phyloP scores from a whole-genome alignment of 768 basidiomycete species.

The Xerocomus spinulosus region DNA sequence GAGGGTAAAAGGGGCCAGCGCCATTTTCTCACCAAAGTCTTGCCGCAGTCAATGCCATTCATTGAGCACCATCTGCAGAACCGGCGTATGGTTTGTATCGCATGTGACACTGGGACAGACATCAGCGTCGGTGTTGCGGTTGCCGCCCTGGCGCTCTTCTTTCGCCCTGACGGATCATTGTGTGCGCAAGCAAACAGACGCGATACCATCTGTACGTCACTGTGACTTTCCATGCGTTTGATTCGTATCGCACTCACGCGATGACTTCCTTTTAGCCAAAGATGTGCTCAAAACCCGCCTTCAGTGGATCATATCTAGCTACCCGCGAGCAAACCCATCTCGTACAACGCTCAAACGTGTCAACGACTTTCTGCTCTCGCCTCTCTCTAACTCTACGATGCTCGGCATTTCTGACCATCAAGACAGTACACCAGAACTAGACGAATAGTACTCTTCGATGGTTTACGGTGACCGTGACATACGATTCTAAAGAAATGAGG shows the following conservation, averaged over 20 bases:
- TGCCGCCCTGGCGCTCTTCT: conserved; percentile 53
- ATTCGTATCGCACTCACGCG: too few species aligned
- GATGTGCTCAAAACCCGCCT: conserved; percentile 63
- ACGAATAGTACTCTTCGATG: background rate
- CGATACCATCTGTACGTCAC: conserved; percentile 20
- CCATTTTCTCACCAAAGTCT: conserved; percentile 42
- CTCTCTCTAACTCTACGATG: background rate
- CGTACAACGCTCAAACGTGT: conserved; percentile 74
- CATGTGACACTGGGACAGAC: conserved; percentile 58
- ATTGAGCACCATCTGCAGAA: conserved; percentile 36
- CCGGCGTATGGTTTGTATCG: conserved; percentile 41
- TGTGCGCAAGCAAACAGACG: conserved; percentile 3
- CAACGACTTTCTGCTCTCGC: conserved; percentile 67
- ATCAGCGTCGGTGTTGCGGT: conserved; percentile 59
- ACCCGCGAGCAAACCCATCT: conserved; percentile 77
- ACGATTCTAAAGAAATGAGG: background rate
- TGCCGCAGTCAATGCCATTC: conserved; percentile 49
- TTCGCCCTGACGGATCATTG: conserved; percentile 48
- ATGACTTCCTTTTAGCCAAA: conserved; percentile 44
- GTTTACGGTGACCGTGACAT: background rate
- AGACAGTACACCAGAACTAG: background rate
- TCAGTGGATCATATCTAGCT: conserved; percentile 80
- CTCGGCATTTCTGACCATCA: background rate
- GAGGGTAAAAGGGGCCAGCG: conserved; percentile 53
- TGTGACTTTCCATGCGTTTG: background rate